Evolutionary conservation across 2,329 filamentous ascomycete species (phyloP).

Genomic region (Capronia epimyces): DNA sequence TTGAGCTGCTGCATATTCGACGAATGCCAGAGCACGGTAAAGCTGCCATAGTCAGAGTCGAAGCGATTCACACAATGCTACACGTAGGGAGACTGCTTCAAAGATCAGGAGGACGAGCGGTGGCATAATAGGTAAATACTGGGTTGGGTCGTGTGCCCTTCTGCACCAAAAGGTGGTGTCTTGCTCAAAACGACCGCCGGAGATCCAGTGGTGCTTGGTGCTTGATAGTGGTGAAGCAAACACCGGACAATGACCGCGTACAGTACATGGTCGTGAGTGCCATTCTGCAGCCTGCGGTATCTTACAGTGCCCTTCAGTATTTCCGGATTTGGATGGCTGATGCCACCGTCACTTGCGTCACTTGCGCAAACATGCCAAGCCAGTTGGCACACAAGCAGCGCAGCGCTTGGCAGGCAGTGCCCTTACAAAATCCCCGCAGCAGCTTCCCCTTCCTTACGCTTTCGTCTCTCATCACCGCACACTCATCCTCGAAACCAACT

Average conservation of each 20-base stretch:
- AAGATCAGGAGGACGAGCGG: too few relatives aligned
- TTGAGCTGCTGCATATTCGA: slow-evolving; percentile 7
- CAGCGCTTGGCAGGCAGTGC: background rate
- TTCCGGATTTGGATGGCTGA: background rate
- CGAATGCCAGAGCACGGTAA: slow-evolving; percentile 17
- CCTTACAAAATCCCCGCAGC: slow-evolving; percentile 3
- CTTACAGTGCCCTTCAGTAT: background rate
- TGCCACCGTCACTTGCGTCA: background rate
- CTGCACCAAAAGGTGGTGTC: too few relatives aligned
- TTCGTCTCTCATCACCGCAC: slow-evolving; percentile 20
- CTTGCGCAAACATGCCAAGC: slow-evolving; percentile 15
- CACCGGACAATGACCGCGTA: background rate
- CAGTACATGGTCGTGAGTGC: background rate
- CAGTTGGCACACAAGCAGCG: slow-evolving; percentile 12
- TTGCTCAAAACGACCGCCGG: too few relatives aligned
- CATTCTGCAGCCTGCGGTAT: background rate
- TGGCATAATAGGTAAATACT: too few relatives aligned
- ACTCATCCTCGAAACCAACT: slow-evolving; percentile 23
- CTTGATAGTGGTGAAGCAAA: background rate
- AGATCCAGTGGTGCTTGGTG: too few relatives aligned
- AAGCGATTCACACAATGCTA: too few relatives aligned
- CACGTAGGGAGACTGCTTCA: too few relatives aligned
- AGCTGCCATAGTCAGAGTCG: slow-evolving; percentile 1
- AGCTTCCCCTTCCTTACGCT: slow-evolving; percentile 6
- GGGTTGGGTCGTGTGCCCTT: too few relatives aligned